Conservation (phyloP, 2,329 filamentous ascomycete genomes). For the Alternaria longipes region DNA sequence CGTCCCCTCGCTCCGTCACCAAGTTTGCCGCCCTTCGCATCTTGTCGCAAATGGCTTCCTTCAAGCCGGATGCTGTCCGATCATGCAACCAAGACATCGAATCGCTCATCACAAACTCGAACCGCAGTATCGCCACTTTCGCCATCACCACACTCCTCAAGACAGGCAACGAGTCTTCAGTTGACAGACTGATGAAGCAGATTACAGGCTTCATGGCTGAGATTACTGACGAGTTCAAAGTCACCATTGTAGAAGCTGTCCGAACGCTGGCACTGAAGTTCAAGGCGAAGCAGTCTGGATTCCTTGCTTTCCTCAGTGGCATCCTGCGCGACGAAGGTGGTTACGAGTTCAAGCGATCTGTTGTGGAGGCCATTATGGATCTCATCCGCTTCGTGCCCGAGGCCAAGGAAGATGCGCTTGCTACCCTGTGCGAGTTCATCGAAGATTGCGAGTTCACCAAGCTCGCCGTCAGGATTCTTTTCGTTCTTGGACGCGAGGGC, state of each 20-base stretch:
- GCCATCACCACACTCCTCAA: conserved; percentile 98
- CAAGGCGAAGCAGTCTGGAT: conserved; percentile 95
- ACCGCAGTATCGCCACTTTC: conserved; percentile 97
- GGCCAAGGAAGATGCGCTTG: conserved; percentile 80
- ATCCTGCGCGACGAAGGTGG: conserved; percentile 96
- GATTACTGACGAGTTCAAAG: conserved; percentile 99
- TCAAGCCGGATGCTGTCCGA: conserved; percentile 92
- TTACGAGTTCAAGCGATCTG: conserved; percentile 96
- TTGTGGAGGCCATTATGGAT: conserved; percentile 99
- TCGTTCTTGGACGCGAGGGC: conserved; percentile 92
- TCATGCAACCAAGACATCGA: conserved; percentile 98
- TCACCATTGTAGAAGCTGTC: conserved; percentile 99
- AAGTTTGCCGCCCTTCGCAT: conserved; percentile 98
- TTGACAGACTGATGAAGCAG: conserved; percentile 98
- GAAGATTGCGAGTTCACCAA: conserved; percentile 99
- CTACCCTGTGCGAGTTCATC: conserved; percentile 98
- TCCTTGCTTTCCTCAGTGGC: conserved; percentile 97
- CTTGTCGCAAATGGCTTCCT: conserved; percentile 93
- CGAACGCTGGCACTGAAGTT: conserved; percentile 97
- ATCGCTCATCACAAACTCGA: conserved; percentile 93
- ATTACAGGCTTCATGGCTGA: conserved; percentile 98
- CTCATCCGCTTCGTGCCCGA: conserved; percentile 99
- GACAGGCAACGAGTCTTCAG: conserved; percentile 96
- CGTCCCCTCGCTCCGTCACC: conserved; percentile 91
- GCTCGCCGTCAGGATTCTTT: conserved; percentile 91